Evolutionary conservation across 768 basidiomycete genomes (phyloP), one percentile per base, ranked within the genome.

Genomic region (Panaeolus papilionaceus): DNA sequence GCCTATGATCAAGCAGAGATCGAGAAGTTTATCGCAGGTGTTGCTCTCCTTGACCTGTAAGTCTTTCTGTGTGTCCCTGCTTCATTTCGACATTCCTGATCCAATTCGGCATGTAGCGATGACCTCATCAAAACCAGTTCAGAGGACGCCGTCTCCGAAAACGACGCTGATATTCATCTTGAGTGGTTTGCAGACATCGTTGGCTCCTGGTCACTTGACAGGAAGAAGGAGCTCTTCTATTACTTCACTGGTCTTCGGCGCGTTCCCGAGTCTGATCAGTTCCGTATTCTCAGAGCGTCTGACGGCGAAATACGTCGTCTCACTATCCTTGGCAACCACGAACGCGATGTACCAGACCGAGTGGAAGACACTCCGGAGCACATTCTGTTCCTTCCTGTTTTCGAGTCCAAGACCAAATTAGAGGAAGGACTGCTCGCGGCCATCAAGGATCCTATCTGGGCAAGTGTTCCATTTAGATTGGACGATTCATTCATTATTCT

Each of bases 361-460:
- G 68, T 69, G 26, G 75, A 73, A 33, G 75, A 76, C 42, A 73
- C 74, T 0, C 74, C 74, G 18, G 75, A 76, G 62, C 75, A 76
- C 66, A 70, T 73, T 45, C 70, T 76, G 26, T 76, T 75, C 47
- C 64, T 76, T 4, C 75, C 75, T 16, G 72, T 70, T 14, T 75
- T 75, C 42, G 73, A 76, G n/a, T 70, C 65, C 39, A 72, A 71
- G 37, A 69, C 71, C 51, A 69, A 66, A 7, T 71, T 76, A 66
- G 74, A 72, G 37, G 71, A 71, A 38, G 69, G 68, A 38, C 40
- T 76, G 51, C 65, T 74, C 10, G 71, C 71, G 58, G 69, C 70
- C 26, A 74, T 76, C 38, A 67, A 69, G 47, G 71, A 74, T 54
- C 71, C 71, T 65, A 72, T 69, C 45, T 74, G 73, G 70, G 75